Evolutionary conservation across 306 rosid species (phyloP).

Genomic region (Alnus glutinosa): DNA sequence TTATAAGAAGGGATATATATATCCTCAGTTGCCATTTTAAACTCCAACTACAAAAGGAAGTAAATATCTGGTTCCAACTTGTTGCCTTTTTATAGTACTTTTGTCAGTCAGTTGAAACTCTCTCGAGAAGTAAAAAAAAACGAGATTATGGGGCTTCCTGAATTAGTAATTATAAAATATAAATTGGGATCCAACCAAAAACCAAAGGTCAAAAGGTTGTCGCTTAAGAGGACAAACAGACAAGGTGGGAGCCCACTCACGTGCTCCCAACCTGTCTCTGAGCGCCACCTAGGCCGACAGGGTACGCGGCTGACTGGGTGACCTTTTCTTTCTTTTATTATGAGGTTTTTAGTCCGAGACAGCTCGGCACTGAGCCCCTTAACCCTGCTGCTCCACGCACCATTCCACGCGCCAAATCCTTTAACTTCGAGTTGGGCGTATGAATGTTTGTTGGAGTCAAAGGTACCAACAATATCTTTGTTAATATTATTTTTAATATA

Average conservation of each 20-base stretch:
- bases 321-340: background rate
- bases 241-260: slow-evolving; percentile 38
- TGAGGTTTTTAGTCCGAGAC: no score
- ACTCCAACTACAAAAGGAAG: no score
- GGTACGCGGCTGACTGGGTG: slow-evolving; percentile 18
- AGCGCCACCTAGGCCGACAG: slow-evolving; percentile 43
- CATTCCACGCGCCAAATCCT: background rate
- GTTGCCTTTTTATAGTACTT: no score
- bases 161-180: no score
- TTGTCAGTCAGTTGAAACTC: background rate
- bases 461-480: no score
- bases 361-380: background rate
- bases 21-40: no score
- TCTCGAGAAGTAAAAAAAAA: background rate
- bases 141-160: background rate
- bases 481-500: no score
- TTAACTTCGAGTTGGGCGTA: no score
- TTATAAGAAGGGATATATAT: no score
- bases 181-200: background rate
- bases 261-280: slow-evolving; percentile 14
- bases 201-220: slow-evolving; percentile 1
- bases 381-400: background rate
- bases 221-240: slow-evolving; percentile 23
- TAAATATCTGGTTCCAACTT: no score
- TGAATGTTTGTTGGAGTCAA: no score